Evolutionary conservation across 2,329 filamentous ascomycete genomes (phyloP).

Genomic region (Amauroascus verrucosus): DNA sequence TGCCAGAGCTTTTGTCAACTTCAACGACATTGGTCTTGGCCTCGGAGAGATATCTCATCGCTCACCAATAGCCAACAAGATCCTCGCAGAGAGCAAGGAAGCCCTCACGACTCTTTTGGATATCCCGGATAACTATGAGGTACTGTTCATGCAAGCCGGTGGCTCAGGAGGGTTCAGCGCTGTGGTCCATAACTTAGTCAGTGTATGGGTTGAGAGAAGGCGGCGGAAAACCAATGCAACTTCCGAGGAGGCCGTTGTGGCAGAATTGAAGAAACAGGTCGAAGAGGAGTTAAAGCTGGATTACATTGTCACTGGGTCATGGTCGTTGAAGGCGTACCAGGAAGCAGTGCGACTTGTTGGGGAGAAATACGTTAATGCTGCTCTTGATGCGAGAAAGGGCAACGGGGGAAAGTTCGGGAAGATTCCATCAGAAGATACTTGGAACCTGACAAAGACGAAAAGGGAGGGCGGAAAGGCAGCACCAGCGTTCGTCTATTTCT

Average conservation of each 20-base stretch:
- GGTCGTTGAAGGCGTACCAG: constrained; percentile 80
- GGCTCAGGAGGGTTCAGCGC: constrained; percentile 80
- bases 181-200: constrained; percentile 71
- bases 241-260: constrained; percentile 47
- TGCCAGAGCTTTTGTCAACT: constrained; percentile 69
- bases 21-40: constrained; percentile 67
- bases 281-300: constrained; percentile 67
- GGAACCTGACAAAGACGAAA: constrained; percentile 57
- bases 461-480: constrained; percentile 42
- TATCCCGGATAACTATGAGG: constrained; percentile 76
- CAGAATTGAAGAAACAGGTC: constrained; percentile 54
- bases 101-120: constrained; percentile 64
- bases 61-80: constrained; percentile 63
- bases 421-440: constrained; percentile 67
- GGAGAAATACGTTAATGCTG: constrained; percentile 65
- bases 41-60: constrained; percentile 87
- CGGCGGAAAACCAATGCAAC: constrained; percentile 48
- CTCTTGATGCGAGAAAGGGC: constrained; percentile 50
- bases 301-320: constrained; percentile 82
- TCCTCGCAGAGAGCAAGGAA: constrained; percentile 68
- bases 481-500: constrained; percentile 69
- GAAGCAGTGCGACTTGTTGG: constrained; percentile 73
- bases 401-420: constrained; percentile 76
- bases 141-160: constrained; percentile 79
- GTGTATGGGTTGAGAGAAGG: constrained; percentile 67